These are phyloP conservation scores for Priceomyces haplophilus DNA, from an alignment of 805 yeast species.

Conservation along the genomic window DNA sequence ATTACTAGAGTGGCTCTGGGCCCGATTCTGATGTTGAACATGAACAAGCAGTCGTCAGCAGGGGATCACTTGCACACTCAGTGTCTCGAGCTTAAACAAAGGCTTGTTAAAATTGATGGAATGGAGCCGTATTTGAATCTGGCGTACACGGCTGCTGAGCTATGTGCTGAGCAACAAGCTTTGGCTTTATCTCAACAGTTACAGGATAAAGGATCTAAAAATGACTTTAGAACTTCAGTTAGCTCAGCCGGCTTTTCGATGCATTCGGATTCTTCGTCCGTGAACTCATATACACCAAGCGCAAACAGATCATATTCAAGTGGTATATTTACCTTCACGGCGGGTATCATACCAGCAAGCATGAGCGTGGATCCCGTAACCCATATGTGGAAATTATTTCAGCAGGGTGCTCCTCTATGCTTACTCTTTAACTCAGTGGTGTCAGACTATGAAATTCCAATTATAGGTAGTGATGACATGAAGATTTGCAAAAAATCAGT, in stretches of 20 bases:
- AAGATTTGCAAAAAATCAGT: conserved; percentile 84
- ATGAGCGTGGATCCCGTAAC: conserved; percentile 88
- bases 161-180: conserved; percentile 71
- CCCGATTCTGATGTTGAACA: conserved; percentile 46
- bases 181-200: conserved; percentile 42
- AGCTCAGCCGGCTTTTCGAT: conserved; percentile 34
- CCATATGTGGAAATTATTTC: conserved; percentile 81
- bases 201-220: conserved; percentile 18
- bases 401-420: conserved; percentile 91
- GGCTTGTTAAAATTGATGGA: conserved; percentile 60
- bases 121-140: conserved; percentile 63
- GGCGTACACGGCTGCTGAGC: conserved; percentile 66
- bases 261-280: conserved; percentile 30
- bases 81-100: conserved; percentile 52
- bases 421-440: conserved; percentile 71
- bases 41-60: conserved; percentile 62
- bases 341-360: conserved; percentile 73
- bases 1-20: conserved; percentile 43
- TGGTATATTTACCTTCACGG: conserved; percentile 60
- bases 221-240: conserved; percentile 32
- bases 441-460: conserved; percentile 44
- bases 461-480: conserved; percentile 73
- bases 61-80: conserved; percentile 70
- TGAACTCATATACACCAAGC: conserved; percentile 13
- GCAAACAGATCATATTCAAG: conserved; percentile 21